These are phyloP conservation scores for Cyclaneusma minus DNA, from an alignment of 2,329 filamentous ascomycete genomes.

Conservation along the genomic window DNA sequence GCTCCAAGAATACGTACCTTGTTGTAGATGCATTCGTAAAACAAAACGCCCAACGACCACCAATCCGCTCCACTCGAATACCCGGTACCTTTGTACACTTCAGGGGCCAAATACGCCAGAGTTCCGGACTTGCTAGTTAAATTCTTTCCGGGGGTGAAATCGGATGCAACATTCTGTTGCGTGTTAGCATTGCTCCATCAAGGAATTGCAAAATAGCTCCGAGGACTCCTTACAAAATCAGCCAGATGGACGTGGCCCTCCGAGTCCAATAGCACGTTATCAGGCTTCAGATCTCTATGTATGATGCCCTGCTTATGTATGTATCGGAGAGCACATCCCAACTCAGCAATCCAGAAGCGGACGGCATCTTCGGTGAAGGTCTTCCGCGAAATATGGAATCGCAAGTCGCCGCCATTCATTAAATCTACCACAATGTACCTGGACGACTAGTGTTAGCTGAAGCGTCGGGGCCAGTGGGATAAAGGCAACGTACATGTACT, in stretches of 20 bases:
- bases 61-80: slow-evolving; percentile 88
- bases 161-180: slow-evolving; percentile 81
- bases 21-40: slow-evolving; percentile 99
- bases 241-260: slow-evolving; percentile 94
- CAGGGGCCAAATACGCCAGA: slow-evolving; percentile 84
- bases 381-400: slow-evolving; percentile 96
- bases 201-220: too few relatives aligned
- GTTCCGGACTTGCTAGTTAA: slow-evolving; percentile 95
- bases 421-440: slow-evolving; percentile 90
- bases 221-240: slow-evolving; percentile 60
- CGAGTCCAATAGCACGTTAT: slow-evolving; percentile 76
- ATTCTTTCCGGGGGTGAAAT: slow-evolving; percentile 67
- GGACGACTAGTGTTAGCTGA: slow-evolving; percentile 11
- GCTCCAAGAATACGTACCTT: slow-evolving; percentile 43
- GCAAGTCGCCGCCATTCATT: slow-evolving; percentile 92
- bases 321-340: slow-evolving; percentile 81
- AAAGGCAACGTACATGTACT: slow-evolving; percentile 65
- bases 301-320: slow-evolving; percentile 79
- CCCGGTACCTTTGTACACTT: slow-evolving; percentile 82
- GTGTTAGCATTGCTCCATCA: slow-evolving; percentile 19
- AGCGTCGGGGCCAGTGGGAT: slow-evolving; percentile 1
- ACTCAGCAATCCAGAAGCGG: slow-evolving; percentile 89
- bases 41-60: slow-evolving; percentile 97
- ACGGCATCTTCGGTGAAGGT: slow-evolving; percentile 96
- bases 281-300: slow-evolving; percentile 81